phyloP scores from a whole-genome alignment of 2,329 filamentous ascomycete genomes.

The Scolecobasidium constrictum region DNA sequence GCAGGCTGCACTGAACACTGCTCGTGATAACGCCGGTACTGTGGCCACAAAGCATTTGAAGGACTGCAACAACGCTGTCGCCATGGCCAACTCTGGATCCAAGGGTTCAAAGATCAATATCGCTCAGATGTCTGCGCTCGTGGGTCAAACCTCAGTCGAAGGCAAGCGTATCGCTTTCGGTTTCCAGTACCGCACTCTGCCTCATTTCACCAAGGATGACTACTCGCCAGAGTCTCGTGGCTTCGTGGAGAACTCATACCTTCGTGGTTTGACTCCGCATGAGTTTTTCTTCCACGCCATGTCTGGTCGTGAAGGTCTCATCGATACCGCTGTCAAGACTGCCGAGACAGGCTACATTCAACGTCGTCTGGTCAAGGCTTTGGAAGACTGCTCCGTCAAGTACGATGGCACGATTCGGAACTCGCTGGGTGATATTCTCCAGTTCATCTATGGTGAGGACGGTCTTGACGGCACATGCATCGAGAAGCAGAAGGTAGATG shows the following conservation, averaged over 20 bases:
- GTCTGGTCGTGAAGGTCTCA: constrained; percentile 99
- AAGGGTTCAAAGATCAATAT: constrained; percentile 99
- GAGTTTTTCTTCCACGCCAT: constrained; percentile 99
- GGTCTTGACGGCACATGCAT: constrained; percentile 89
- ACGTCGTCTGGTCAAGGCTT: constrained; percentile 91
- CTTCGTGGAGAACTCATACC: constrained; percentile 97
- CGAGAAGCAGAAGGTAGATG: constrained; percentile 83
- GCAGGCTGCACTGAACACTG: constrained; percentile 84
- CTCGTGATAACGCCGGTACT: constrained; percentile 92
- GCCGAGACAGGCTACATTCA: constrained; percentile 99
- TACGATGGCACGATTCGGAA: constrained; percentile 97
- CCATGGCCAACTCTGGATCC: constrained; percentile 92
- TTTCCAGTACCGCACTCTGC: constrained; percentile 94
- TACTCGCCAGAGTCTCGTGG: constrained; percentile 95
- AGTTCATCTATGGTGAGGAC: constrained; percentile 97
- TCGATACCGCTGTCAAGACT: constrained; percentile 98
- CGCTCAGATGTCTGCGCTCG: constrained; percentile 96
- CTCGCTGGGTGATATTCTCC: constrained; percentile 89
- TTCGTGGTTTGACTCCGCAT: constrained; percentile 85
- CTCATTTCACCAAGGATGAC: constrained; percentile 98
- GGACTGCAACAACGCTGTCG: constrained; percentile 90
- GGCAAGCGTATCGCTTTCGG: constrained; percentile 98
- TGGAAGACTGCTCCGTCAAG: constrained; percentile 94
- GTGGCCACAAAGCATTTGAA: constrained; percentile 86
- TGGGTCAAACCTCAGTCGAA: constrained; percentile 96